These are phyloP conservation scores for Solanum etuberosum DNA, from an alignment of 257 asterid genomes.

Conservation along the genomic window DNA sequence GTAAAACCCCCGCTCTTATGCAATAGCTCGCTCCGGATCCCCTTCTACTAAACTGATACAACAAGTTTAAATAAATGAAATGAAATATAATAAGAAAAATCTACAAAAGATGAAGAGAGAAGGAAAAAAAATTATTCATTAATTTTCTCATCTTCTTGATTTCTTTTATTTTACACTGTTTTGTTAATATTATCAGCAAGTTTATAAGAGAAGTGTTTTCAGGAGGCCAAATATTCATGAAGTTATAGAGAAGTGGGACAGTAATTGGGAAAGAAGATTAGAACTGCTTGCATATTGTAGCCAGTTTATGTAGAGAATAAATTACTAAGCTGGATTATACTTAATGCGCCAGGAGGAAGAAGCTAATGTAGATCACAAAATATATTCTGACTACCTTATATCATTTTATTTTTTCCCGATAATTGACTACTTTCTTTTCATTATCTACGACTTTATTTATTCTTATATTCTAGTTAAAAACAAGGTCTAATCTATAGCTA, in stretches of 20 bases:
- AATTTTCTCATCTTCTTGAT: not conserved
- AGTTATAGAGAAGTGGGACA: not conserved
- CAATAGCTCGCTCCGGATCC: not conserved
- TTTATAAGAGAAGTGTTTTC: not conserved
- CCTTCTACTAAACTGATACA: not conserved
- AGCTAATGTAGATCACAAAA: not conserved
- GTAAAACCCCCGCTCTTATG: too few relatives aligned
- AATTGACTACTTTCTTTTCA: not conserved
- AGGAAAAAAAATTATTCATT: not conserved
- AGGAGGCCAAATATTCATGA: not conserved
- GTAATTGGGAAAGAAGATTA: not conserved
- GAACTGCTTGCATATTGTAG: not conserved
- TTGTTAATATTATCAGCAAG: not conserved
- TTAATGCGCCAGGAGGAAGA: not conserved
- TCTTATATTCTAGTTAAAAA: not conserved
- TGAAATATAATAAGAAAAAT: not conserved
- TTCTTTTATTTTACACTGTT: not conserved
- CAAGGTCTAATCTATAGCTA: not conserved
- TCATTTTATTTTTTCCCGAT: not conserved
- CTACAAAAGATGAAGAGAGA: not conserved
- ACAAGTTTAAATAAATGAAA: not conserved
- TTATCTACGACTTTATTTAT: not conserved
- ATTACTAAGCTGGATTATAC: not conserved
- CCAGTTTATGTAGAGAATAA: not conserved
- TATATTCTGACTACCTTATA: not conserved